These are phyloP conservation scores for Zasmidium citrigriseum DNA, from an alignment of 2,329 filamentous ascomycete species.

Conservation along the genomic window DNA sequence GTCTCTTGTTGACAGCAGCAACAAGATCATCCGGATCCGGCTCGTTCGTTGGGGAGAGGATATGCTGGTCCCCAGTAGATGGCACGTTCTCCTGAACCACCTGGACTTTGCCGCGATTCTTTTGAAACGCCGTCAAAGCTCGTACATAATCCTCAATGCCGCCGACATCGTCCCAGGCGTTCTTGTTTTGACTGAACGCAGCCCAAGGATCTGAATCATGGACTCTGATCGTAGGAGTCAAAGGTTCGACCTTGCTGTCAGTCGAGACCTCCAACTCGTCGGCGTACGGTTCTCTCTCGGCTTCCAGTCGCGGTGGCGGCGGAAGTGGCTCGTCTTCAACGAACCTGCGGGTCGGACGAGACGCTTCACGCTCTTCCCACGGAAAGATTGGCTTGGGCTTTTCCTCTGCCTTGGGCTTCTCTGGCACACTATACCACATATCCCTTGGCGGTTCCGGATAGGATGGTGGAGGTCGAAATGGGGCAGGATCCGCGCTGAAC, in stretches of 20 bases:
- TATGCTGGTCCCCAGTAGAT: slow-evolving; percentile 15
- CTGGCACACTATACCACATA: slow-evolving; percentile 78
- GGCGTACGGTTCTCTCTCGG: slow-evolving; percentile 20
- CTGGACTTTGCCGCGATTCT: slow-evolving; percentile 50
- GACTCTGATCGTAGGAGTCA: slow-evolving; percentile 50
- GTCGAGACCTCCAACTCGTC: slow-evolving; percentile 33
- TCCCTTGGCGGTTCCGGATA: slow-evolving; percentile 83
- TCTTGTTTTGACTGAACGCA: slow-evolving; percentile 65
- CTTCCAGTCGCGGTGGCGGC: slow-evolving; percentile 21
- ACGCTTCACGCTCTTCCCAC: slow-evolving; percentile 74
- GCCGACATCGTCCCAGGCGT: slow-evolving; percentile 91
- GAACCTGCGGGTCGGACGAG: slow-evolving; percentile 67
- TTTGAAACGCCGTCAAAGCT: slow-evolving; percentile 63
- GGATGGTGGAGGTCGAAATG: slow-evolving; percentile 73
- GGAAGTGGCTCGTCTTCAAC: slow-evolving; percentile 50
- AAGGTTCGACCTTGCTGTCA: slow-evolving; percentile 23
- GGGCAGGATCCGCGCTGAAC: slow-evolving; percentile 74
- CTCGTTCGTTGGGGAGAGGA: slow-evolving; percentile 28
- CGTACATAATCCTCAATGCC: slow-evolving; percentile 88
- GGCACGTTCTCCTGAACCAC: slow-evolving; percentile 21
- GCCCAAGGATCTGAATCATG: slow-evolving; percentile 66
- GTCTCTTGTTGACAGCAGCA: slow-evolving; percentile 39
- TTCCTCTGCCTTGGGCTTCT: slow-evolving; percentile 57
- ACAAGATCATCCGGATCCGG: slow-evolving; percentile 27
- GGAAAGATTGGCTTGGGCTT: slow-evolving; percentile 74